phyloP scores from a whole-genome alignment of 208 protist genomes.

The Acanthamoeba pearcei region DNA sequence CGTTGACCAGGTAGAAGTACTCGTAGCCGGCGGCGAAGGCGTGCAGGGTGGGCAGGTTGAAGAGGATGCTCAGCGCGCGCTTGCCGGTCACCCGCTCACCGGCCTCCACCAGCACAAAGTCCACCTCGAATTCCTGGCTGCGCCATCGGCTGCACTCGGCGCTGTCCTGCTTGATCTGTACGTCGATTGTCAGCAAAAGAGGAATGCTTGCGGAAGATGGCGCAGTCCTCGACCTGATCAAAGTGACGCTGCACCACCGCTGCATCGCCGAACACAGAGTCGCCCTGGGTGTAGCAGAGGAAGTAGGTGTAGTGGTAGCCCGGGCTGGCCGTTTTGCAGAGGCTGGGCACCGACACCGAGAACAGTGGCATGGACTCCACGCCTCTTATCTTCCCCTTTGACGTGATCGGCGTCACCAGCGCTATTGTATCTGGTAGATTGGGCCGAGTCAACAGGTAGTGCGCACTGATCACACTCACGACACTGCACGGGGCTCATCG shows the following conservation, averaged over 20 bases:
- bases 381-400: not conserved
- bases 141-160: not conserved
- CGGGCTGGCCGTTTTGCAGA: not conserved
- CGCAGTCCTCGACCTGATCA: not conserved
- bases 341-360: not conserved
- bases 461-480: too few relatives aligned
- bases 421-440: not conserved
- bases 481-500: too few relatives aligned
- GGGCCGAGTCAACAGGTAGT: not conserved
- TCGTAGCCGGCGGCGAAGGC: slow-evolving; percentile 42
- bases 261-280: not conserved
- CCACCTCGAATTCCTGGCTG: not conserved
- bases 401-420: slow-evolving; percentile 19
- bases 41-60: slow-evolving; percentile 32
- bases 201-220: too few relatives aligned
- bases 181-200: not conserved
- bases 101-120: slow-evolving; percentile 64
- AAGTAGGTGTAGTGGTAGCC: slow-evolving; percentile 38
- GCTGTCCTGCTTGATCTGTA: not conserved
- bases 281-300: slow-evolving; percentile 37
- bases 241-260: not conserved
- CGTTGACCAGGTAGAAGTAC: slow-evolving; percentile 70
- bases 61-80: slow-evolving; percentile 46
- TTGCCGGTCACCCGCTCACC: not conserved
- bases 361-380: not conserved